Evolutionary conservation across 1,284 basidiomycete genomes (phyloP).

Genomic region (Bjerkandera adusta): DNA sequence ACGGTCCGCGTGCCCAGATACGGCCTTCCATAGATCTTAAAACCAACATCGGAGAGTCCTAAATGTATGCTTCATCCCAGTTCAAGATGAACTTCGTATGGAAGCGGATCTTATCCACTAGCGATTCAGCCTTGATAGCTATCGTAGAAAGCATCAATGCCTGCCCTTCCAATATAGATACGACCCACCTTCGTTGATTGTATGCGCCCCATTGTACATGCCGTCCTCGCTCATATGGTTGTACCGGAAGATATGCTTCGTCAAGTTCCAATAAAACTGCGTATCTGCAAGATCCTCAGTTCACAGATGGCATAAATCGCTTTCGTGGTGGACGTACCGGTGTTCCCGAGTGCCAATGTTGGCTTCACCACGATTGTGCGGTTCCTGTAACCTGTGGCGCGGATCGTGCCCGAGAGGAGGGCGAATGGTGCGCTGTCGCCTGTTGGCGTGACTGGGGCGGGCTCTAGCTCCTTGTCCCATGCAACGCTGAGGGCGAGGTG

Average conservation of each 20-base stretch:
- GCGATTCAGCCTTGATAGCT: slow-evolving; percentile 22
- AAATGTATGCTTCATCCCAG: slow-evolving; percentile 22
- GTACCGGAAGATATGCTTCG: slow-evolving; percentile 42
- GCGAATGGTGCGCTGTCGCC: slow-evolving; percentile 40
- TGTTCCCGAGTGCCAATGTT: slow-evolving; percentile 9
- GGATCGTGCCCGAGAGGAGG: slow-evolving; percentile 49
- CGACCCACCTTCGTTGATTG: slow-evolving; percentile 37
- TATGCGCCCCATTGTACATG: slow-evolving; percentile 42
- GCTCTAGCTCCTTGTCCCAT: slow-evolving; percentile 45
- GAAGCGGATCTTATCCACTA: slow-evolving; percentile 25
- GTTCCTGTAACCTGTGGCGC: slow-evolving; percentile 31
- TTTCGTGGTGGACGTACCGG: slow-evolving; percentile 3
- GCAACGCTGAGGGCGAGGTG: slow-evolving; percentile 38
- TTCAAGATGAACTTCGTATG: slow-evolving; percentile 29
- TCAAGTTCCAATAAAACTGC: slow-evolving; percentile 40
- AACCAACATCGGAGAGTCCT: no score
- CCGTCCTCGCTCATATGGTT: slow-evolving; percentile 26
- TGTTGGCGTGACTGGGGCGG: slow-evolving; percentile 52
- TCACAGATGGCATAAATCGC: slow-evolving; percentile 3
- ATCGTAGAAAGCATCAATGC: neutral
- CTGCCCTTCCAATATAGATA: no score
- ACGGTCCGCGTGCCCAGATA: no score
- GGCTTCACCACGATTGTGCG: slow-evolving; percentile 7
- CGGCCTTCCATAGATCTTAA: no score
- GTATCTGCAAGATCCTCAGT: slow-evolving; percentile 30